Conservation (phyloP, 2,329 filamentous ascomycete genomes). For the Aureobasidium vineae region DNA sequence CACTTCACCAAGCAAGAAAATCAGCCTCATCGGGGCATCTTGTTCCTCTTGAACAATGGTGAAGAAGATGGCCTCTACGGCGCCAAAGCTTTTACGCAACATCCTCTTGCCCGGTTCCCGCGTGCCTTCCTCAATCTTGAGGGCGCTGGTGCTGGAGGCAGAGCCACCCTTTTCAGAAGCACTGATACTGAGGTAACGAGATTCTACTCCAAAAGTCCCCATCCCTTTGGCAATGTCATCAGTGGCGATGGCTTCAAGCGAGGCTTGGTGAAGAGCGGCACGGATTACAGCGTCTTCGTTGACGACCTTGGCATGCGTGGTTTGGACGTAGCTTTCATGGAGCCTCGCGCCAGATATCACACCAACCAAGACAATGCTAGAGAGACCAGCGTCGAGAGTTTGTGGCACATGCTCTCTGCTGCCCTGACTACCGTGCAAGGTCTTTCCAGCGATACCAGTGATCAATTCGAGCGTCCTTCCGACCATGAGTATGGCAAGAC, state of each 20-base stretch:
- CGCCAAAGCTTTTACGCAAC: constrained; percentile 77
- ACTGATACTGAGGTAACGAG: constrained; percentile 83
- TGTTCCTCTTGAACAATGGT: constrained; percentile 88
- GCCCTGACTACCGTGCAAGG: constrained; percentile 71
- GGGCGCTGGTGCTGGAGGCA: constrained; percentile 86
- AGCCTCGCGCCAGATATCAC: constrained; percentile 82
- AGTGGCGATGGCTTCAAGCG: constrained; percentile 79
- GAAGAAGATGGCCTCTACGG: constrained; percentile 93
- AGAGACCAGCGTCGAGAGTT: constrained; percentile 66
- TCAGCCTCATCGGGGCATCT: constrained; percentile 73
- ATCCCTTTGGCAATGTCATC: constrained; percentile 82
- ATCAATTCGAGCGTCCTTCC: constrained; percentile 62
- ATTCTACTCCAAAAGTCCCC: constrained; percentile 67
- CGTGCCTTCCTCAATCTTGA: constrained; percentile 94
- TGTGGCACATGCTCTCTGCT: constrained; percentile 96
- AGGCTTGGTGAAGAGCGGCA: constrained; percentile 77
- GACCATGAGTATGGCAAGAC: constrained; percentile 60
- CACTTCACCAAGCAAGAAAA: constrained; percentile 73
- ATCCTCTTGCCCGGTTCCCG: constrained; percentile 74
- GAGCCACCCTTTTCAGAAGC: constrained; percentile 81
- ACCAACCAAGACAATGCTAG: constrained; percentile 82
- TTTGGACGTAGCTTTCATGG: constrained; percentile 88
- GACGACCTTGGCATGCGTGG: constrained; percentile 77
- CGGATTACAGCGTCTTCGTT: constrained; percentile 84
- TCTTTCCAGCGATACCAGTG: constrained; percentile 66